A percentile compares a stretch with the other conserved stretches of the same genome.
Conservation (phyloP, 164 flowering plant species). For the Cinnamomum chago region DNA sequence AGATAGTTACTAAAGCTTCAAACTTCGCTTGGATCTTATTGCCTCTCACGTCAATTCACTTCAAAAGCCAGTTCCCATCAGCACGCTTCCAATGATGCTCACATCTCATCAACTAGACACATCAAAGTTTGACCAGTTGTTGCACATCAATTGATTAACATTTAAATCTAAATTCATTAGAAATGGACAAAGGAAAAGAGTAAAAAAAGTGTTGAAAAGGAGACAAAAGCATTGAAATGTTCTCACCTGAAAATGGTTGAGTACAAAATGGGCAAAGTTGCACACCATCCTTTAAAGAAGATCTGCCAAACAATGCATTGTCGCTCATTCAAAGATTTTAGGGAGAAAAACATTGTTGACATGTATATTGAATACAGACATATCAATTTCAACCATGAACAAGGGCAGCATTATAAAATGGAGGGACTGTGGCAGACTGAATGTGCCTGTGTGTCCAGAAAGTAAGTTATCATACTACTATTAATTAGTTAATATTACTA, state of each 20-base stretch:
- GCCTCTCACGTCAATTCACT: too few relatives aligned
- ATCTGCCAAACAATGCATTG: constrained; percentile 37
- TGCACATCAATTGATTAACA: too few relatives aligned
- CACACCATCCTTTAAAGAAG: constrained; percentile 58
- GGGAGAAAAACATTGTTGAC: neutral
- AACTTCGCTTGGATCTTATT: too few relatives aligned
- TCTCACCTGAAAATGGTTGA: constrained; percentile 85
- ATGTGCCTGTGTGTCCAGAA: neutral
- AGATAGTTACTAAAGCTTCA: too few relatives aligned
- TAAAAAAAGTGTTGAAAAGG: neutral
- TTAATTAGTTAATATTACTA: neutral
- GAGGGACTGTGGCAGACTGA: neutral
- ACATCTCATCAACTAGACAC: too few relatives aligned
- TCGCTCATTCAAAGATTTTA: neutral
- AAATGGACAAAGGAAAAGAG: neutral
- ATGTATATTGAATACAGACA: neutral
- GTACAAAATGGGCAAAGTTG: constrained; percentile 82
- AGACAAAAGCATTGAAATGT: neutral
- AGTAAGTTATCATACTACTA: neutral
- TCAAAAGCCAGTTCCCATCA: too few relatives aligned
- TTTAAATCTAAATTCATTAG: neutral
- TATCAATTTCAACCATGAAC: neutral
- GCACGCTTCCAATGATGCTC: too few relatives aligned
- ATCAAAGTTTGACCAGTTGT: too few relatives aligned
- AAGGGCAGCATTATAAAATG: neutral